phyloP scores from a whole-genome alignment of 2,329 filamentous ascomycete genomes.

The Helminthosporium solani region DNA sequence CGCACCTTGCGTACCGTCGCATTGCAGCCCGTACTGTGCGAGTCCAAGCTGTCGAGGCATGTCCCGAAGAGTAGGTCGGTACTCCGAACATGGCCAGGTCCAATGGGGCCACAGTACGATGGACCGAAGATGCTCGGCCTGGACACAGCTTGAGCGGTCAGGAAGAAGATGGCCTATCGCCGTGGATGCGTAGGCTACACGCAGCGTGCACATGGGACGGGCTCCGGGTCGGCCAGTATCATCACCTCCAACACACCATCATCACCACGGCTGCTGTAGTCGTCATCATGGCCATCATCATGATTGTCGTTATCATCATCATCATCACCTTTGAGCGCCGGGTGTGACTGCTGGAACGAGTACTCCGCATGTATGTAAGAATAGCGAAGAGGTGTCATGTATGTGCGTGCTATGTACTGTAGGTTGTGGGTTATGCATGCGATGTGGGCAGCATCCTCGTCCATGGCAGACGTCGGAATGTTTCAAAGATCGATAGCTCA shows the following conservation, averaged over 20 bases:
- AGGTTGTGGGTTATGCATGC: too few relatives aligned
- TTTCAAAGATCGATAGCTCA: neutral
- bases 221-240: neutral
- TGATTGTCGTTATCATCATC: too few relatives aligned
- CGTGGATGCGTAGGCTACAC: neutral
- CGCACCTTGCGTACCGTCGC: constrained; percentile 14
- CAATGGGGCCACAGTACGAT: constrained; percentile 20
- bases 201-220: neutral
- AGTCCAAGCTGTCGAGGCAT: constrained; percentile 11
- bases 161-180: constrained; percentile 1
- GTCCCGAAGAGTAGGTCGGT: constrained; percentile 12
- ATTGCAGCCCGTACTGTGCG: constrained; percentile 29
- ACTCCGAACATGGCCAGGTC: too few relatives aligned
- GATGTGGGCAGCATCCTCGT: too few relatives aligned
- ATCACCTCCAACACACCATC: too few relatives aligned
- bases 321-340: too few relatives aligned
- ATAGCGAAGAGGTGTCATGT: too few relatives aligned
- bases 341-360: too few relatives aligned
- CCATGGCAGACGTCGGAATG: neutral
- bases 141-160: constrained; percentile 15
- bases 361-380: too few relatives aligned
- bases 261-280: too few relatives aligned
- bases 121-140: constrained; percentile 22
- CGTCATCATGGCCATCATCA: too few relatives aligned
- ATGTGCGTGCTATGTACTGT: too few relatives aligned